Percentiles rank a stretch among this genome's conserved stretches.
phyloP scores from a whole-genome alignment of 1,139 yeast species.

The Candida pseudoviswanathii region DNA sequence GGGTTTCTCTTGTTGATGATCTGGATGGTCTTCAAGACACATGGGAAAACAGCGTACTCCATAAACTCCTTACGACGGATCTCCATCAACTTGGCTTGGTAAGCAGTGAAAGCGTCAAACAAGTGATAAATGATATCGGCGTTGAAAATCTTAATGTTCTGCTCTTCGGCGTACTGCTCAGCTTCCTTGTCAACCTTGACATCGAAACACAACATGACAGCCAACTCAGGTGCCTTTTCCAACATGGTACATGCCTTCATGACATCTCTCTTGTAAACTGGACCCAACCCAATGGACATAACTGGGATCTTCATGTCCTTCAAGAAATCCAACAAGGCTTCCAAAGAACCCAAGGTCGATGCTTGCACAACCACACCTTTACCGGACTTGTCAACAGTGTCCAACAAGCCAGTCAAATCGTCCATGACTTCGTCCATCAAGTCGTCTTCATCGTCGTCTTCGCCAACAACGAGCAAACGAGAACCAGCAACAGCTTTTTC shows the following conservation, averaged over 20 bases:
- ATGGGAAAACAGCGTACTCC: slow-evolving; percentile 91
- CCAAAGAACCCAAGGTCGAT: slow-evolving; percentile 95
- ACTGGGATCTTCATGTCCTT: slow-evolving; percentile 99
- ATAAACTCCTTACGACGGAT: slow-evolving; percentile 87
- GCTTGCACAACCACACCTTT: slow-evolving; percentile 98
- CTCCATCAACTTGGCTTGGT: slow-evolving; percentile 85
- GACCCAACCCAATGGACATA: slow-evolving; percentile 97
- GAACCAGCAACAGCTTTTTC: slow-evolving; percentile 99
- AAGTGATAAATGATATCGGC: slow-evolving; percentile 96
- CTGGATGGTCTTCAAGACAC: slow-evolving; percentile 91
- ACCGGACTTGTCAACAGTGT: slow-evolving; percentile 92
- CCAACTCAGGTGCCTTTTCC: slow-evolving; percentile 93
- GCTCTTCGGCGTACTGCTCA: slow-evolving; percentile 94
- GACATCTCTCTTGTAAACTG: slow-evolving; percentile 95
- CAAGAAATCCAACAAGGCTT: slow-evolving; percentile 94
- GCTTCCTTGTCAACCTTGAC: slow-evolving; percentile 97
- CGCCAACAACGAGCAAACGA: slow-evolving; percentile 90
- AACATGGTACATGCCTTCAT: slow-evolving; percentile 97
- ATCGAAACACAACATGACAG: slow-evolving; percentile 97
- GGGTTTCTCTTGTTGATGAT: slow-evolving; percentile 98
- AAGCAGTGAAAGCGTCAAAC: slow-evolving; percentile 92
- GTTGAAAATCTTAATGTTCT: slow-evolving; percentile 85
- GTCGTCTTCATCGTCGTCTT: slow-evolving; percentile 97
- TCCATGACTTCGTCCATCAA: slow-evolving; percentile 99
- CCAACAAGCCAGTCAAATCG: slow-evolving; percentile 91